phyloP scores from a whole-genome alignment of 306 rosid species.

The Herpetospermum pedunculosum region DNA sequence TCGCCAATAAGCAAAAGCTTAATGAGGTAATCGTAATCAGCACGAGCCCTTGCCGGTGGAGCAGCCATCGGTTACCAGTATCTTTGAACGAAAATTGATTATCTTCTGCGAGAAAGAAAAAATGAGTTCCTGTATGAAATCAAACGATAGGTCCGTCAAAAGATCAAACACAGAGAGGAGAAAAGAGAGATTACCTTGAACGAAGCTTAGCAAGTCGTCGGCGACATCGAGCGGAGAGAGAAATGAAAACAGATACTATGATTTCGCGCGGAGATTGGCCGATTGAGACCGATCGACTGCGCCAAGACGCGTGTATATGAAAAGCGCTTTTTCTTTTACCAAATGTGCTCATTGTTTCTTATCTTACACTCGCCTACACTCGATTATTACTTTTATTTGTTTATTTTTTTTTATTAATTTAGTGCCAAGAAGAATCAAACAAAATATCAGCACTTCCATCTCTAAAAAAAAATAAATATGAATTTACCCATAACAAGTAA shows the following conservation, averaged over 20 bases:
- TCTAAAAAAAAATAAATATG: neutral
- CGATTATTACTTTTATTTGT: neutral
- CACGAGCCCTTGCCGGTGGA: slow-evolving; percentile 64
- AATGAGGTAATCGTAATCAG: slow-evolving; percentile 85
- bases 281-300: slow-evolving; percentile 1
- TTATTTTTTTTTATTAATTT: neutral
- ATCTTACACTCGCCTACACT: neutral
- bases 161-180: neutral
- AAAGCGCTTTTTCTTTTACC: neutral
- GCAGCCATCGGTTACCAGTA: slow-evolving; percentile 40
- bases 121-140: neutral
- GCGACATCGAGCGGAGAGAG: neutral
- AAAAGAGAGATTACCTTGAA: neutral
- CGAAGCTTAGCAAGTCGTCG: slow-evolving; percentile 10
- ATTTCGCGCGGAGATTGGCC: slow-evolving; percentile 14
- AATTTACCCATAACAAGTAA: neutral
- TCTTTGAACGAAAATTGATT: slow-evolving; percentile 4
- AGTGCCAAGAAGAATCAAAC: neutral
- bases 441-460: neutral
- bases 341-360: neutral
- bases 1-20: slow-evolving; percentile 87
- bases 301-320: neutral
- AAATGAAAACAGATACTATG: neutral
- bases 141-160: neutral
- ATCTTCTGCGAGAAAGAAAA: neutral